Conservation (phyloP, 2,329 filamentous ascomycete genomes). For the Aspergillus pseudoglaucus region DNA sequence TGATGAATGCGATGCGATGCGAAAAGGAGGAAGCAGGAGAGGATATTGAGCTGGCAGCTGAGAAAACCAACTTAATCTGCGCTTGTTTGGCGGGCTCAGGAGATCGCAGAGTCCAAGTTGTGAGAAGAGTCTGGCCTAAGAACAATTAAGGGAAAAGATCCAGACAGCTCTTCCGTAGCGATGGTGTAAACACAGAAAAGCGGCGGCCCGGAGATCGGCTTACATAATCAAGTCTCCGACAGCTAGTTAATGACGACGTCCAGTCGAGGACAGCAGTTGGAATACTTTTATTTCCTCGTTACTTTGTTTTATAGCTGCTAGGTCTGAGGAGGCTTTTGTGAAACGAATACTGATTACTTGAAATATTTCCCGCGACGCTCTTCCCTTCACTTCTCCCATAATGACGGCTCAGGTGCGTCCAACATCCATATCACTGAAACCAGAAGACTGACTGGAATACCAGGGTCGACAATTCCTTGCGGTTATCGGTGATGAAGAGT, state of each 20-base stretch:
- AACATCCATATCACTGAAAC: conserved; percentile 45
- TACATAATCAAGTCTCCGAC: conserved; percentile 13
- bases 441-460: conserved; percentile 22
- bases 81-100: neutral
- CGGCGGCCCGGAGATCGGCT: conserved; percentile 3
- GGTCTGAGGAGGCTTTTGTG: neutral
- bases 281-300: neutral
- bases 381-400: conserved; percentile 8
- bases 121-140: too few relatives aligned
- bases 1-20: conserved; percentile 37
- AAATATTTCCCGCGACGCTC: neutral
- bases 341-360: neutral
- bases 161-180: conserved; percentile 1
- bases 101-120: too few relatives aligned
- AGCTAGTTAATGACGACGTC: conserved; percentile 11
- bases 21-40: neutral
- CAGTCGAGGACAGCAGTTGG: neutral
- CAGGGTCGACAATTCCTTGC: conserved; percentile 92
- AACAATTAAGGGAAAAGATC: conserved; percentile 1
- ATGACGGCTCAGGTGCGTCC: conserved; percentile 55
- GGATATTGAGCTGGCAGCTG: neutral
- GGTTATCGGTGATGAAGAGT: conserved; percentile 91
- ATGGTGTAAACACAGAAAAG: conserved; percentile 8
- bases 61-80: neutral
- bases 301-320: neutral